Evolutionary conservation across 345 rosid species (phyloP).

Genomic region (Microcos paniculata): DNA sequence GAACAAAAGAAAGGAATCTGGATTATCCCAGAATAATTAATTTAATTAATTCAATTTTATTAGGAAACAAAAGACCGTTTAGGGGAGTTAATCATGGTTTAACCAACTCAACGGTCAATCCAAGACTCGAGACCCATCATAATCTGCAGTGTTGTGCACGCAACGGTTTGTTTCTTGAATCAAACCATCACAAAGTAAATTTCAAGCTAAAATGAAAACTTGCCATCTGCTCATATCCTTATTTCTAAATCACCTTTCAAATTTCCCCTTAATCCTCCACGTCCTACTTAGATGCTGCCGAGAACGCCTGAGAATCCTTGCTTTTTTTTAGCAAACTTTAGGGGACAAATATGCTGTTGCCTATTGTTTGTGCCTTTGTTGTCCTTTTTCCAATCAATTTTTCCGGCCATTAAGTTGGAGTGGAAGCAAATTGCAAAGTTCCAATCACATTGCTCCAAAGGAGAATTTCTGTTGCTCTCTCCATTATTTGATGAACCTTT

Average conservation of each 20-base stretch:
- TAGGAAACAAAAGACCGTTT: not conserved
- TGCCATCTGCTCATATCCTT: no score
- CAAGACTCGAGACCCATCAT: not conserved
- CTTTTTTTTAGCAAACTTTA: no score
- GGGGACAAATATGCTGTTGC: no score
- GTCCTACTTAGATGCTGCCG: no score
- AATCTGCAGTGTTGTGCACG: conserved; percentile 13
- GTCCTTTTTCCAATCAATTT: not conserved
- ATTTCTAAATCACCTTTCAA: no score
- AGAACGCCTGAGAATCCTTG: no score
- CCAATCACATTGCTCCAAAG: not conserved
- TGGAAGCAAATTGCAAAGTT: not conserved
- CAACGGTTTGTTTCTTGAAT: not conserved
- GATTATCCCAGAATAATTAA: not conserved
- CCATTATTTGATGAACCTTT: not conserved
- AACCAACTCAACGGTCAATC: not conserved
- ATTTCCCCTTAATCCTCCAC: no score
- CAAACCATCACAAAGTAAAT: not conserved
- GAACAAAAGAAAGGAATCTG: not conserved
- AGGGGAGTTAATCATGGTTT: not conserved
- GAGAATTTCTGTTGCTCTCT: not conserved
- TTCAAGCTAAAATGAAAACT: no score
- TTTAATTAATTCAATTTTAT: not conserved
- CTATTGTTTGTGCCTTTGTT: not conserved
- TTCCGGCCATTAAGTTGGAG: not conserved